Evolutionary conservation across 768 basidiomycete genomes (phyloP), one percentile per base, ranked within the genome.

Genomic region (Paxillus rubicundulus): DNA sequence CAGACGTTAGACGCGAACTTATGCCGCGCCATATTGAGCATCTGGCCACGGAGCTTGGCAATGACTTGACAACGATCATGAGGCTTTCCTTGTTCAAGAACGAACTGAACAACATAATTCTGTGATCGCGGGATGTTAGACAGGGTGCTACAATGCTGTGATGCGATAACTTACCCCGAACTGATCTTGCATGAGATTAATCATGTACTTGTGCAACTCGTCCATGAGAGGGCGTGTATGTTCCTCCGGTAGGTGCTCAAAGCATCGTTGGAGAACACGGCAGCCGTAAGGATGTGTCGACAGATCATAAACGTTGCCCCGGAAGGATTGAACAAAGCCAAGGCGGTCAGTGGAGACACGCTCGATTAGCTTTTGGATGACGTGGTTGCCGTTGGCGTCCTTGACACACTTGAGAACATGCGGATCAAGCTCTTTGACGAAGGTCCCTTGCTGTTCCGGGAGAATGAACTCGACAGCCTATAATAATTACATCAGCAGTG

Each of bases 1-100:
- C 88, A 89, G 17, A 98, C 96, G 63, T 99, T 98, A 5, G 94
- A 97, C 5, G 92, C 94, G 63, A 91, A 96, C 66, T 96, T 96
- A 67, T 92, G 92, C 47, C 85, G 81, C 1, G 92, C 81, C 79
- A 95, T 83, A 55, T 77, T 75, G 39, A 94, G 67, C 67, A 98
- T 79, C 61, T 90, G 86, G 3, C 91, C 91, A 9, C 78, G 81
- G 46, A 98, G 77, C 58, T 83, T 82, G 13, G 74, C 69, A 50
- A 93, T 76, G 34, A 97, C 80, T 50, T 78, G 71, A 3, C 76
- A 73, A 47, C 81, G 81, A 64, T 98, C 95, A 12, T 82, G 77
- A 1, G 77, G 75, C 50, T 77, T 76, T 5, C 94, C 93, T 59
- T 87, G 79, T 64, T 92, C 89, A 30, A 98, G 80, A 50, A 98